A percentile compares a stretch with the other conserved stretches of the same genome.
phyloP scores from a whole-genome alignment of 768 basidiomycete genomes.

The Boletales sp. region DNA sequence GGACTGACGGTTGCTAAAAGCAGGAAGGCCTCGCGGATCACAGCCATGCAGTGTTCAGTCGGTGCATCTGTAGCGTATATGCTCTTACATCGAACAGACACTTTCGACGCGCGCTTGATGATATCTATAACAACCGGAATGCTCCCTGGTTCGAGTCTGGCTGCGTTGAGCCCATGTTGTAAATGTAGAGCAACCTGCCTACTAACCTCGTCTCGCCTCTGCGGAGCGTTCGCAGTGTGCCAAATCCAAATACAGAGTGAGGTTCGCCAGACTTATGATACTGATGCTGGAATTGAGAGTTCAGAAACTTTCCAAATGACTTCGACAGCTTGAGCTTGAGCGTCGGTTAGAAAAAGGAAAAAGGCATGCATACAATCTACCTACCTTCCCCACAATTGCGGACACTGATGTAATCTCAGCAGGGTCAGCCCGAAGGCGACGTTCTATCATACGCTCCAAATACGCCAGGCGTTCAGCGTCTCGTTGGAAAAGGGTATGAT shows the following conservation, averaged over 20 bases:
- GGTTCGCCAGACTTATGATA: constrained; percentile 8
- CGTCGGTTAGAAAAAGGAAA: constrained; percentile 2
- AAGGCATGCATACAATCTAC: constrained; percentile 1
- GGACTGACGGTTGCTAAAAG: constrained; percentile 25
- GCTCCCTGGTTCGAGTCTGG: constrained; percentile 21
- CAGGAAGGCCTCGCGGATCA: constrained; percentile 33
- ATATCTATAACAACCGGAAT: constrained; percentile 22
- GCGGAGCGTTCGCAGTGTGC: constrained; percentile 23
- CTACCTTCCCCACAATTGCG: constrained; percentile 21
- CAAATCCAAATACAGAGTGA: background rate
- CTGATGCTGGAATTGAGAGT: constrained; percentile 16
- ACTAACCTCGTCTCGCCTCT: constrained; percentile 24
- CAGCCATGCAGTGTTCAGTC: constrained; percentile 26
- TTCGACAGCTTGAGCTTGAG: constrained; percentile 23
- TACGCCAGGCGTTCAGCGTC: constrained; percentile 45
- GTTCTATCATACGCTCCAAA: constrained; percentile 28
- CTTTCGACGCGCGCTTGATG: constrained; percentile 20
- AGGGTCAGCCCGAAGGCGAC: constrained; percentile 10
- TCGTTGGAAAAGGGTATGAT: constrained; percentile 46
- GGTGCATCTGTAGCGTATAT: background rate
- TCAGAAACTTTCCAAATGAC: constrained; percentile 19
- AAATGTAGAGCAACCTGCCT: background rate
- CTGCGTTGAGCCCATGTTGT: background rate
- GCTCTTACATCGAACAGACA: constrained; percentile 25
- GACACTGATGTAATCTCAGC: constrained; percentile 6